These are phyloP conservation scores for Chenopodium quinoa DNA, from an alignment of 148 eudicot species.

Conservation along the genomic window DNA sequence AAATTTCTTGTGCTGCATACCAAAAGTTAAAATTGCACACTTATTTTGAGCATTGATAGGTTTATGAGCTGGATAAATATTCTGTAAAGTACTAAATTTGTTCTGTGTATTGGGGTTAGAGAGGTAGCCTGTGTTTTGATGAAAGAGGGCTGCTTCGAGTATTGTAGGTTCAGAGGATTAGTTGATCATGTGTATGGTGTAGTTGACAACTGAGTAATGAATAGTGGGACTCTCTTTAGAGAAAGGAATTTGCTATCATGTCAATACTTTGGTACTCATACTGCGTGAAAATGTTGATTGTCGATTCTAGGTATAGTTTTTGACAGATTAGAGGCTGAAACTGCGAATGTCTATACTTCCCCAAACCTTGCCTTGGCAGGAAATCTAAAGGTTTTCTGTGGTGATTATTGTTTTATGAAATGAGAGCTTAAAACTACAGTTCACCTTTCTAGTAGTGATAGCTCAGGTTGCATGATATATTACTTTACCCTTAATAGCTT, in stretches of 20 bases:
- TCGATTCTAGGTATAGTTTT: background rate
- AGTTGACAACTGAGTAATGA: background rate
- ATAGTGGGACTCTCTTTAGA: background rate
- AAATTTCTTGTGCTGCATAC: background rate
- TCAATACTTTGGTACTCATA: no score
- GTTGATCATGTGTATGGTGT: no score
- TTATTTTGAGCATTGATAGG: background rate
- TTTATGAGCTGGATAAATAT: background rate
- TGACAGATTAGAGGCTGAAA: background rate
- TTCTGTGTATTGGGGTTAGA: background rate
- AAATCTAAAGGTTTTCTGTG: background rate
- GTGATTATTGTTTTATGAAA: background rate
- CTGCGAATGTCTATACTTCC: background rate
- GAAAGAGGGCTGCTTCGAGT: background rate
- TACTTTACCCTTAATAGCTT: background rate
- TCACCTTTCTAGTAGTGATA: background rate
- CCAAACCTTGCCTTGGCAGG: background rate
- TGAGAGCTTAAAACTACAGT: background rate
- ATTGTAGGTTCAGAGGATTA: background rate
- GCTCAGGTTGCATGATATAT: background rate
- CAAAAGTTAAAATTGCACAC: background rate
- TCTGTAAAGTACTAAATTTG: background rate
- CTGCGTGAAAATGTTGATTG: background rate
- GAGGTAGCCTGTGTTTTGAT: background rate
- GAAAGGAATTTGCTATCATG: background rate